A percentile compares a stretch with the other conserved stretches of the same genome.
These are phyloP conservation scores for Allantophomopsis cytisporea DNA, from an alignment of 2,329 filamentous ascomycete species.

Conservation along the genomic window DNA sequence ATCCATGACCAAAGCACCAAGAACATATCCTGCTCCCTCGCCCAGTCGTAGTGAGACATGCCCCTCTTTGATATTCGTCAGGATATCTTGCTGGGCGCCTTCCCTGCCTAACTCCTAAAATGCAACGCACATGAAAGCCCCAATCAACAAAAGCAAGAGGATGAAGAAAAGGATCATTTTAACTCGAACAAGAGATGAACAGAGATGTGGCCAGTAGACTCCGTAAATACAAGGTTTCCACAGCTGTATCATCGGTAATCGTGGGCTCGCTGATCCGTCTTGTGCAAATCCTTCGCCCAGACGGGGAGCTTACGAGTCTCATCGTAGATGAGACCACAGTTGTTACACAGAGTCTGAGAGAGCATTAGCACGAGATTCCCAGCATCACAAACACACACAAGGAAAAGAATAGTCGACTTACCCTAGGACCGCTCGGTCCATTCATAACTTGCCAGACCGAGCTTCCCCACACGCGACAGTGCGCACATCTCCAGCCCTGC, in stretches of 20 bases:
- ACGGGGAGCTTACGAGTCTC: conserved; percentile 72
- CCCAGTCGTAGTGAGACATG: too few relatives aligned
- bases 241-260: conserved; percentile 15
- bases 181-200: too few relatives aligned
- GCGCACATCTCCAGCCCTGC: conserved; percentile 71
- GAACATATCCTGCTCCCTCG: too few relatives aligned
- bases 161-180: too few relatives aligned
- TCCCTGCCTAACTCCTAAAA: not conserved
- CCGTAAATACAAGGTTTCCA: too few relatives aligned
- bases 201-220: too few relatives aligned
- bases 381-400: not conserved
- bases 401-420: conserved; percentile 30
- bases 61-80: too few relatives aligned
- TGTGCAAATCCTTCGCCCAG: conserved; percentile 60
- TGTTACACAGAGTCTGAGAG: conserved; percentile 71
- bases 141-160: too few relatives aligned
- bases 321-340: conserved; percentile 83
- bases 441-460: conserved; percentile 93
- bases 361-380: conserved; percentile 9
- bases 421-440: conserved; percentile 71
- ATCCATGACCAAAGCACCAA: too few relatives aligned
- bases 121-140: too few relatives aligned
- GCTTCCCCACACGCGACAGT: conserved; percentile 79
- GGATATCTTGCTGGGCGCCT: not conserved
- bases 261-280: conserved; percentile 12